phyloP scores from a whole-genome alignment of 352 stramenopile species.

The Globisporangium viniferum region DNA sequence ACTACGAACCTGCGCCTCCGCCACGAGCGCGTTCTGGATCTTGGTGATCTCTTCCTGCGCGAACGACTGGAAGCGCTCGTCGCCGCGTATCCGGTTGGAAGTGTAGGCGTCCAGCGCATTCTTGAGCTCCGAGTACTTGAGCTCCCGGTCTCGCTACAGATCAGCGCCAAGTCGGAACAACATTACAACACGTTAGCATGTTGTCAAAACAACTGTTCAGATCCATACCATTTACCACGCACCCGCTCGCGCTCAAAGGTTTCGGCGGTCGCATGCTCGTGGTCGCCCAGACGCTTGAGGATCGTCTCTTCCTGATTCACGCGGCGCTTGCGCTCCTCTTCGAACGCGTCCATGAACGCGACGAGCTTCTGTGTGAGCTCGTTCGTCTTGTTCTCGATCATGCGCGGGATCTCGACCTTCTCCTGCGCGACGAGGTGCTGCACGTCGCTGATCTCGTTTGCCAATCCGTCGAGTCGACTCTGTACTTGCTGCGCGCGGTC shows the following conservation, averaged over 20 bases:
- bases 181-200: neutral
- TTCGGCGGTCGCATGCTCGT: constrained; percentile 75
- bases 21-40: constrained; percentile 73
- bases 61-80: constrained; percentile 74
- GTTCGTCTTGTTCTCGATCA: constrained; percentile 88
- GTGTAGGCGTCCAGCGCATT: constrained; percentile 66
- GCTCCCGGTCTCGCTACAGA: constrained; percentile 37
- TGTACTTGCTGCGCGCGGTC: constrained; percentile 75
- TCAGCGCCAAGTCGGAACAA: neutral
- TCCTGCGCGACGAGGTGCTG: constrained; percentile 82
- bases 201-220: neutral
- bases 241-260: constrained; percentile 69
- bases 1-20: constrained; percentile 55
- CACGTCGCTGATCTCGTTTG: constrained; percentile 79
- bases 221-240: neutral
- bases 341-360: constrained; percentile 87
- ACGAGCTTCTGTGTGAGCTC: constrained; percentile 88
- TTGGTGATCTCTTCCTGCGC: constrained; percentile 70
- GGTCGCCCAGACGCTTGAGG: constrained; percentile 89
- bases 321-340: constrained; percentile 81
- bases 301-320: constrained; percentile 85
- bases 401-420: constrained; percentile 83
- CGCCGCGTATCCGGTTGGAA: constrained; percentile 63
- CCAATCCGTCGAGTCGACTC: constrained; percentile 61
- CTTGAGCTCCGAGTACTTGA: constrained; percentile 75